phyloP scores from a whole-genome alignment of 441 rosid species.

The Iberis amara region DNA sequence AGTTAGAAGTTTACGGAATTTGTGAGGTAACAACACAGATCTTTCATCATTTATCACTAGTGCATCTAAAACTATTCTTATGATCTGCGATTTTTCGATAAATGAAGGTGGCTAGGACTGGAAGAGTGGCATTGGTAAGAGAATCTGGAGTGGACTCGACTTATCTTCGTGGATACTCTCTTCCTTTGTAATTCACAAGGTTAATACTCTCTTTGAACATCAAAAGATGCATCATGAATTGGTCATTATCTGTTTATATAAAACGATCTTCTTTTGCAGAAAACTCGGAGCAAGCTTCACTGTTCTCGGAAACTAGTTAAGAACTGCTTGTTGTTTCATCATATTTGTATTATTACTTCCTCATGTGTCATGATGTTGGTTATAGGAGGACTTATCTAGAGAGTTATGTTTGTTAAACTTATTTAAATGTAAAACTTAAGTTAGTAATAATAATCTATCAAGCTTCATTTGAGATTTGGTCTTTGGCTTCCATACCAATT shows the following conservation, averaged over 20 bases:
- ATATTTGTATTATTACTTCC: not conserved
- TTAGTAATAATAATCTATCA: too few species aligned
- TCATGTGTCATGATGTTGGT: conserved; percentile 1
- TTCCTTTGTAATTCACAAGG: conserved; percentile 40
- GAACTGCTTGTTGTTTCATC: conserved; percentile 14
- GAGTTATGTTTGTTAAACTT: conserved; percentile 1
- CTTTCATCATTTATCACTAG: too few species aligned
- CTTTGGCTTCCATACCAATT: too few species aligned
- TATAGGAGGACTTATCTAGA: conserved; percentile 10
- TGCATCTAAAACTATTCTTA: conserved; percentile 4
- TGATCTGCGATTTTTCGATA: conserved; percentile 9
- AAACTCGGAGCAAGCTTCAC: conserved; percentile 19
- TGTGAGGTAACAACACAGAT: conserved; percentile 44
- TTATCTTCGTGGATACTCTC: conserved; percentile 57
- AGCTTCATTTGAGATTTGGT: too few species aligned
- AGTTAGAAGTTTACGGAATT: conserved; percentile 56
- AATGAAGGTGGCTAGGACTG: conserved; percentile 64
- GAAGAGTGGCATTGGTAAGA: conserved; percentile 59
- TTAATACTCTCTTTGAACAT: conserved; percentile 3
- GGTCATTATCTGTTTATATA: conserved; percentile 6
- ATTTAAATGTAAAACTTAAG: conserved; percentile 15
- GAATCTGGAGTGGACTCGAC: conserved; percentile 73
- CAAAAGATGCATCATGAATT: conserved; percentile 6
- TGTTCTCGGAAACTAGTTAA: conserved; percentile 22
- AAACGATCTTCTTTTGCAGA: conserved; percentile 25